Percentiles rank a stretch among this genome's conserved stretches.
phyloP scores from a whole-genome alignment of 73 alveolate genomes.

The Stentor coeruleus region DNA sequence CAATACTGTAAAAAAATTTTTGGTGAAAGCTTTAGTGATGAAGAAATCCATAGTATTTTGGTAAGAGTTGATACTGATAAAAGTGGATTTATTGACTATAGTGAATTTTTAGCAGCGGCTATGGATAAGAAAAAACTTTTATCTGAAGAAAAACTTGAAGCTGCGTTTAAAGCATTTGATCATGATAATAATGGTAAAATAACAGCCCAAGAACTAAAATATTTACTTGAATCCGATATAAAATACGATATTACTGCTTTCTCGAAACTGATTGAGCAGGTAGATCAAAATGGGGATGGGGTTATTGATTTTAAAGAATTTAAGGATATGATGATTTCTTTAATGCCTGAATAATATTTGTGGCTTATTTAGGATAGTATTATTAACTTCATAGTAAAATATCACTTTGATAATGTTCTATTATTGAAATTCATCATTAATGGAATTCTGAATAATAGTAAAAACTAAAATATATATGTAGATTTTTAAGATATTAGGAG shows the following conservation, averaged over 20 bases:
- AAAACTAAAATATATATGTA: too few species aligned
- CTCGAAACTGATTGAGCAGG: background rate
- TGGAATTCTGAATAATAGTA: too few species aligned
- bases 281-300: background rate
- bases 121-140: background rate
- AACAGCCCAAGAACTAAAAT: background rate
- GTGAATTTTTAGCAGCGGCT: background rate
- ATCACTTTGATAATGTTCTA: too few species aligned
- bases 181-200: background rate
- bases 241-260: background rate
- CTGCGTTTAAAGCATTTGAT: background rate
- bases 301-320: background rate
- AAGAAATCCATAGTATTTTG: background rate
- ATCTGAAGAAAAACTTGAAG: background rate
- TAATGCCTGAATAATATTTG: too few species aligned
- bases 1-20: background rate
- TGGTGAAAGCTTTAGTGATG: background rate
- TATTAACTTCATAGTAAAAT: too few species aligned
- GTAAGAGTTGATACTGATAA: background rate
- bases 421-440: too few species aligned
- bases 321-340: background rate
- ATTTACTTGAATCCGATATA: background rate
- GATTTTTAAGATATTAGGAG: too few species aligned
- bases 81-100: background rate
- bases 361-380: too few species aligned